phyloP scores from a whole-genome alignment of 345 rosid species.

The Bruguiera parviflora region DNA sequence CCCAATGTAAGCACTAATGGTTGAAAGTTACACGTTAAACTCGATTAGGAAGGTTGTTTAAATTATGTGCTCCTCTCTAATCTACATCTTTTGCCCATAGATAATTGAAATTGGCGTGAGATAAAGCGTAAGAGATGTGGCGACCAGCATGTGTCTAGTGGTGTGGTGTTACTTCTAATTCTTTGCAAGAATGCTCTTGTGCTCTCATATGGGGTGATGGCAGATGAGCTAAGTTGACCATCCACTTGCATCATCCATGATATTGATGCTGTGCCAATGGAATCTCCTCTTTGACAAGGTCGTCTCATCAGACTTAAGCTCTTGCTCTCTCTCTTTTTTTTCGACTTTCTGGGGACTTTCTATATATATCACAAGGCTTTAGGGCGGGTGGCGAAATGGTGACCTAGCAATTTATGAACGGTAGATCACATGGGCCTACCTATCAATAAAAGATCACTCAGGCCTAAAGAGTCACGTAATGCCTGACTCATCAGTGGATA shows the following conservation, averaged over 20 bases:
- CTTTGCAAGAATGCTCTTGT: not conserved
- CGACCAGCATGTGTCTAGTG: slow-evolving; percentile 11
- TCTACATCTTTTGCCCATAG: not conserved
- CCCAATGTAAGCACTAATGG: not conserved
- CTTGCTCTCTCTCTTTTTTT: too few relatives aligned
- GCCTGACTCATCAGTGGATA: too few relatives aligned
- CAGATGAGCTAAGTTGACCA: not conserved
- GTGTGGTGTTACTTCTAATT: not conserved
- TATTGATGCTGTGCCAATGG: not conserved
- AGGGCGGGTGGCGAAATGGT: too few relatives aligned
- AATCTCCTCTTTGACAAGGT: not conserved
- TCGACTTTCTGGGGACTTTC: too few relatives aligned
- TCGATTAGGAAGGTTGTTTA: not conserved
- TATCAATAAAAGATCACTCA: too few relatives aligned
- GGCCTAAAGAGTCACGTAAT: too few relatives aligned
- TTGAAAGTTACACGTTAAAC: not conserved
- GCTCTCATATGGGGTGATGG: not conserved
- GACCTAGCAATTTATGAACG: too few relatives aligned
- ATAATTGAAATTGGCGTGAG: not conserved
- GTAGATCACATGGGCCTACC: too few relatives aligned
- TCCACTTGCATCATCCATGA: not conserved
- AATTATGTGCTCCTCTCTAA: not conserved
- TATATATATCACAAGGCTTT: too few relatives aligned
- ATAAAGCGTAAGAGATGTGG: slow-evolving; percentile 16
- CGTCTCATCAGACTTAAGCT: too few relatives aligned